Conservation (phyloP, 1,284 basidiomycete genomes). For the Leccinum pallidistipes region DNA sequence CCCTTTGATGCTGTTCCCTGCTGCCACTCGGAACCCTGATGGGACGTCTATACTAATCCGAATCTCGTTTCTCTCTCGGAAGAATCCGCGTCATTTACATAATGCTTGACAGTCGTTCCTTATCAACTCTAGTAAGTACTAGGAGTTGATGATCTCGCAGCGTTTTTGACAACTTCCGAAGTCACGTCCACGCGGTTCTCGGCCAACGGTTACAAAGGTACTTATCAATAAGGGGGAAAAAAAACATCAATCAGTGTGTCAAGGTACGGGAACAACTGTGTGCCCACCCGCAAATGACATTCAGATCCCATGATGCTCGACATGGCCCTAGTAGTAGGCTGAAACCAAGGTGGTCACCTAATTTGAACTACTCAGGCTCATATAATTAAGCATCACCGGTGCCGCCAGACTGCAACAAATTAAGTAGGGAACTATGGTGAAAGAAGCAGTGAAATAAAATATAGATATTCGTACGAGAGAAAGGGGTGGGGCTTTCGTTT, state of each 20-base stretch:
- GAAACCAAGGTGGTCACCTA: not conserved
- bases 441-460: not conserved
- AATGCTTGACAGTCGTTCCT: slow-evolving; percentile 52
- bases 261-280: not conserved
- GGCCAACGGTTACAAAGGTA: not conserved
- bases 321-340: not conserved
- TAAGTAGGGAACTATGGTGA: not conserved
- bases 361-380: not conserved
- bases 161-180: not conserved
- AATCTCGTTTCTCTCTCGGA: slow-evolving; percentile 70
- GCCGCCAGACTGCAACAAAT: not conserved
- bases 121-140: not conserved
- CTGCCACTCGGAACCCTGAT: slow-evolving; percentile 70
- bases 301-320: not conserved
- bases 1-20: slow-evolving; percentile 27
- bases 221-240: not conserved
- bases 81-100: slow-evolving; percentile 65
- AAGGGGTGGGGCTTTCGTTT: not conserved
- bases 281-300: not conserved
- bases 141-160: not conserved
- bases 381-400: not conserved
- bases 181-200: not conserved
- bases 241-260: not conserved
- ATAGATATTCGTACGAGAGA: not conserved
- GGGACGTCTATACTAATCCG: slow-evolving; percentile 13